Base-by-base conservation (phyloP, 768 basidiomycete species). In the Podaxis sp. region DNA sequence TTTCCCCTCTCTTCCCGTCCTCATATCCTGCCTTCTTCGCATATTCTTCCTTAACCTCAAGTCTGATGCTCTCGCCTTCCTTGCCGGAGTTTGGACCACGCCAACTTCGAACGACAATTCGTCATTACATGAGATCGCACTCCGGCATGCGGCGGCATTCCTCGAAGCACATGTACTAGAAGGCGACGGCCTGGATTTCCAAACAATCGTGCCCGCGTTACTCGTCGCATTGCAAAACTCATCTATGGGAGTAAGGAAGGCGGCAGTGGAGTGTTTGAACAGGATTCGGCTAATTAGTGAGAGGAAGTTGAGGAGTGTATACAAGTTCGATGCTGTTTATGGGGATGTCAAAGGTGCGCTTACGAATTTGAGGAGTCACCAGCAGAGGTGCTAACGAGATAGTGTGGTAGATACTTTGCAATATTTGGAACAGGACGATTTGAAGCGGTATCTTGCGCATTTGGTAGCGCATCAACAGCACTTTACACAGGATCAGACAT, bases 101-200 rank as follows among this genome's bases (percentile, higher is more conserved):
- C 22, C 59, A 2, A 68, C 71, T 0, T 65, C 70, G 9, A 57
- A 69, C 13, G 65, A 74, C 22, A 68, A 71, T 15, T 65, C 69
- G 8, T 68, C 65, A 36, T 64, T 74, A 2, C 80, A 75, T 61
- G 74, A 81, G 2, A 79, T 86, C 1, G 87, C 94, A 0, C 77
- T 98, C 8, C 76, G 82, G 4, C 95, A 98, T 70, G 87, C 87
- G 19, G 79, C 83, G 2, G 92, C 94, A 0, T 96, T 96, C 74
- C 73, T 99, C 12, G 81, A 87, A 52, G 93, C 95, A 0, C 87
- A 93, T 72, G 70, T 80, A 1, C 69, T 78, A 2, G 76, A 82
- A 52, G 75, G 80, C 46, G 78, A 80, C 40, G 77, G 80, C 13
- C 73, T 88, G 3, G 95, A 96, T 72, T 93, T 96, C 74, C 90